A percentile compares a stretch with the other conserved stretches of the same genome.
These are phyloP conservation scores for Zarea fungicola DNA, from an alignment of 2,329 filamentous ascomycete species.

Conservation along the genomic window DNA sequence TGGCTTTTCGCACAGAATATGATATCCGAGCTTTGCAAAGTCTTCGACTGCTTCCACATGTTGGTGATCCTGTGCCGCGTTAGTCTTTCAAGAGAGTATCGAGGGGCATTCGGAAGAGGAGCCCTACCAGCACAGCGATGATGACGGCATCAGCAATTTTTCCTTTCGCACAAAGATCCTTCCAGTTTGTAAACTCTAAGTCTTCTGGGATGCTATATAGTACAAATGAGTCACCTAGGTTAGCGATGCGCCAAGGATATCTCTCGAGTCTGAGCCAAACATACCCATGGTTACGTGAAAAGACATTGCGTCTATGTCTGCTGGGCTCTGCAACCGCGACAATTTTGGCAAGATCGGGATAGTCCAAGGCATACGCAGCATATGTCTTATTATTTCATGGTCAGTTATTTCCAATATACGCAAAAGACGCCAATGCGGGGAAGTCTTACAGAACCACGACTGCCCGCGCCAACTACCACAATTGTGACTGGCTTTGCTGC, in stretches of 20 bases:
- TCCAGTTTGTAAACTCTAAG: constrained; percentile 13
- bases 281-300: constrained; percentile 14
- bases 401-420: background rate
- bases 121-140: constrained; percentile 13
- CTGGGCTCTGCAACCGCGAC: constrained; percentile 15
- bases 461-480: constrained; percentile 15
- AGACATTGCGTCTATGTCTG: constrained; percentile 10
- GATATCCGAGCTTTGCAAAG: constrained; percentile 23
- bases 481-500: constrained; percentile 11
- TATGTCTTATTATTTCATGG: constrained; percentile 9
- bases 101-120: background rate
- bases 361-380: constrained; percentile 14
- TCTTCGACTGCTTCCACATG: constrained; percentile 28
- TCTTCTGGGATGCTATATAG: constrained; percentile 12
- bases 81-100: background rate
- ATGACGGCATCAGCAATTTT: constrained; percentile 15
- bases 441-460: constrained; percentile 13
- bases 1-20: constrained; percentile 17
- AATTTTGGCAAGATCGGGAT: constrained; percentile 15
- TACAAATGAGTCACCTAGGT: background rate
- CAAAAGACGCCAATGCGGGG: background rate
- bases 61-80: constrained; percentile 13
- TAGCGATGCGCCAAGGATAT: background rate
- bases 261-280: background rate
- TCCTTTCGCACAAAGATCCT: constrained; percentile 13